These are phyloP conservation scores for Erucastrum elatum DNA, from an alignment of 345 rosid genomes.

Conservation along the genomic window DNA sequence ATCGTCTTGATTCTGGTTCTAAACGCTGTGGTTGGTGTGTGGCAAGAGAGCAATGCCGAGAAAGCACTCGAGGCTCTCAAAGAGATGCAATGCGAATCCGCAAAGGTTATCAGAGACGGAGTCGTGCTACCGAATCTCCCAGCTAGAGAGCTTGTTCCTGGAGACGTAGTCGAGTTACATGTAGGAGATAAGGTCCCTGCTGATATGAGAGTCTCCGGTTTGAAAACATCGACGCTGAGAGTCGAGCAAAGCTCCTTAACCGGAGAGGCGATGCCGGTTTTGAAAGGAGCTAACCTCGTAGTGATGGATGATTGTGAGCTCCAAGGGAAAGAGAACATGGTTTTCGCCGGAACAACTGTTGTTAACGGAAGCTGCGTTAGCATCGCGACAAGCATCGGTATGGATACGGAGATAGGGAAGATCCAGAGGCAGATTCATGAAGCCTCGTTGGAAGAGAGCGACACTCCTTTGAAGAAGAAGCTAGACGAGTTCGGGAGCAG, in stretches of 20 bases:
- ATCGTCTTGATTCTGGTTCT: constrained; percentile 72
- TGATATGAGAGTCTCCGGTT: constrained; percentile 69
- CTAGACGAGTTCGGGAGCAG: constrained; percentile 81
- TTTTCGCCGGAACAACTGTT: constrained; percentile 81
- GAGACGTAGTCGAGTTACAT: constrained; percentile 77
- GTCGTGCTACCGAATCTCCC: constrained; percentile 61
- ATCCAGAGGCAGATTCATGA: constrained; percentile 88
- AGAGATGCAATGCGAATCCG: constrained; percentile 87
- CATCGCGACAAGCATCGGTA: constrained; percentile 65
- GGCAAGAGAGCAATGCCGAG: constrained; percentile 96
- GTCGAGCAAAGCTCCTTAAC: constrained; percentile 91
- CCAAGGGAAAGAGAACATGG: constrained; percentile 88
- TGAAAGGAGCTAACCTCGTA: constrained; percentile 60
- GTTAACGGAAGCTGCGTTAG: constrained; percentile 82
- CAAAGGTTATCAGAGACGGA: constrained; percentile 76
- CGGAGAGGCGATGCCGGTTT: constrained; percentile 92
- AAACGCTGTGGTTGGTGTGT: constrained; percentile 87
- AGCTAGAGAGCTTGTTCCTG: constrained; percentile 87
- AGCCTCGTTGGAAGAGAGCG: constrained; percentile 79
- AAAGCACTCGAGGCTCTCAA: constrained; percentile 92
- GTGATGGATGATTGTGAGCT: constrained; percentile 65
- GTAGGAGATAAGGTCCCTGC: constrained; percentile 95
- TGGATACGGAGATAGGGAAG: constrained; percentile 91
- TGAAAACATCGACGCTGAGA: constrained; percentile 79
- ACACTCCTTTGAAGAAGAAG: constrained; percentile 87